Percentiles rank a stretch among this genome's conserved stretches.
phyloP scores from a whole-genome alignment of 2,329 filamentous ascomycete species.

The Hymenoscyphus fructigenus region DNA sequence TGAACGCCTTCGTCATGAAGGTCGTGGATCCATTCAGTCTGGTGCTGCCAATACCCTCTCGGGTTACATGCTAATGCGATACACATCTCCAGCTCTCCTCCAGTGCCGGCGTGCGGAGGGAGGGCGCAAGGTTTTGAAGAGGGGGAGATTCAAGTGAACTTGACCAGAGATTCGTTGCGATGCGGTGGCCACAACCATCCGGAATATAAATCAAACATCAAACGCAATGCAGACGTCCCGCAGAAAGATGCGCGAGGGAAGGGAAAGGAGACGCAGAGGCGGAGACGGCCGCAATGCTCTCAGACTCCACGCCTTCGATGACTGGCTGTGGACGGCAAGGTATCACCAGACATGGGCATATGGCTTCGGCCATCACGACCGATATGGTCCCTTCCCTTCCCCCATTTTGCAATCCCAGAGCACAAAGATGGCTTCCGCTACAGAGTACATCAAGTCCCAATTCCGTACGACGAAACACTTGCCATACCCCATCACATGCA shows the following conservation, averaged over 20 bases:
- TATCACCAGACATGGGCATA: slow-evolving; percentile 1
- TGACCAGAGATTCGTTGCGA: not conserved
- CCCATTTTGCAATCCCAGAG: not conserved
- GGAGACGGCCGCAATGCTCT: slow-evolving; percentile 4
- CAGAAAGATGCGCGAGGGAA: not conserved
- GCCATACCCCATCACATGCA: slow-evolving; percentile 1
- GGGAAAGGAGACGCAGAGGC: not conserved
- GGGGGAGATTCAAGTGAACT: not conserved
- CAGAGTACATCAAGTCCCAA: not conserved
- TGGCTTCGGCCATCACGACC: not conserved
- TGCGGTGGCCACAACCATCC: not conserved
- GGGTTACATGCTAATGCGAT: not conserved
- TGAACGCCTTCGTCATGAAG: not conserved
- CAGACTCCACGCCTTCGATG: slow-evolving; percentile 1
- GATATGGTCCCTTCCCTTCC: not conserved
- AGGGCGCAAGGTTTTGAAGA: not conserved
- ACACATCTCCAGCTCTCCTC: not conserved
- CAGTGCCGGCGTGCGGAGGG: not conserved
- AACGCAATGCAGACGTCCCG: not conserved
- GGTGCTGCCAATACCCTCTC: not conserved
- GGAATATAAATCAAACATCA: not conserved
- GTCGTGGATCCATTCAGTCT: not conserved
- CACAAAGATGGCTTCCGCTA: not conserved
- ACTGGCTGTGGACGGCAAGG: not conserved
- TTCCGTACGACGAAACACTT: not conserved